These are phyloP conservation scores for Penicillium sp. DNA, from an alignment of 2,329 filamentous ascomycete genomes.

Conservation along the genomic window DNA sequence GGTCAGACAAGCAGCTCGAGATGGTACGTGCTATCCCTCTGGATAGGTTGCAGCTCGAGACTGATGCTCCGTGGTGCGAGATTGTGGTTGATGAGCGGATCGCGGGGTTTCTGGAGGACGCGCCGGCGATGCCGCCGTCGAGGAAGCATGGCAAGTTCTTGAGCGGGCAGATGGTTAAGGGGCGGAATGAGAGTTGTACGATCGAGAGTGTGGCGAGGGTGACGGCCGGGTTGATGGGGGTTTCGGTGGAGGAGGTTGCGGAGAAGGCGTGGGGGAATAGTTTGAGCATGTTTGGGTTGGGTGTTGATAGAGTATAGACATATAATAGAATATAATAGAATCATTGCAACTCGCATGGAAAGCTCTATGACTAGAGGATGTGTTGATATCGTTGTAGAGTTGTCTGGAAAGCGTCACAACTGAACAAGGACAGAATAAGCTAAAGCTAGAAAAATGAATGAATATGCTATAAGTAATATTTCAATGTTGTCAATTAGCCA, in stretches of 20 bases:
- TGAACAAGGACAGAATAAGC: too few species aligned
- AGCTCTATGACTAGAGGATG: not conserved
- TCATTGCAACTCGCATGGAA: not conserved
- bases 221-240: conserved; percentile 55
- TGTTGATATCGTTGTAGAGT: not conserved
- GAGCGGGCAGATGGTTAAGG: conserved; percentile 53
- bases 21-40: conserved; percentile 52
- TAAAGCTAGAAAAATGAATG: too few species aligned
- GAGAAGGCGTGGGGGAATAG: conserved; percentile 47
- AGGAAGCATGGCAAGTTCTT: conserved; percentile 59
- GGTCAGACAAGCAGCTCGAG: conserved; percentile 43
- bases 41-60: conserved; percentile 52
- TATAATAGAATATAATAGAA: not conserved
- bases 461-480: too few species aligned
- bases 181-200: conserved; percentile 54
- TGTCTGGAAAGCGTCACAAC: not conserved
- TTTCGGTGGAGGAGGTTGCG: conserved; percentile 50
- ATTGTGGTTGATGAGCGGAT: conserved; percentile 46
- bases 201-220: conserved; percentile 55
- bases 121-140: conserved; percentile 42
- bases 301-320: not conserved
- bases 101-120: conserved; percentile 47
- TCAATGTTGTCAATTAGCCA: too few species aligned
- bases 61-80: conserved; percentile 56
- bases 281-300: conserved; percentile 30